Evolutionary conservation across 2,329 filamentous ascomycete genomes (phyloP).

Genomic region (Neurospora sp.): DNA sequence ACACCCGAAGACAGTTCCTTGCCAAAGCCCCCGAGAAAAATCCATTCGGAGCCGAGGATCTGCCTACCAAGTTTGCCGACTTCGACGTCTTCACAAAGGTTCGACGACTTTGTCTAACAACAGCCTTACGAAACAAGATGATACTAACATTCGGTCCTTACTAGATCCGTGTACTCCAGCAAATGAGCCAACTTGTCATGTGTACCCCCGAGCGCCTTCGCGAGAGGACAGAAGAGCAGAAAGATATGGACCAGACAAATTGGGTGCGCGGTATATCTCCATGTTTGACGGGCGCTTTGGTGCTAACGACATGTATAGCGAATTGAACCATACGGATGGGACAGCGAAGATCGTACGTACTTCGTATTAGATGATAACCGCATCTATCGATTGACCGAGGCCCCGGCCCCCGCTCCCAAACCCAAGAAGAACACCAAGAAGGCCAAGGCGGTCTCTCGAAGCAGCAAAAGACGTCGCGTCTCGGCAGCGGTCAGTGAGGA

Average conservation of each 20-base stretch:
- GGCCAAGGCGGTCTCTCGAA: constrained; percentile 50
- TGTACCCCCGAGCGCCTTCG: constrained; percentile 78
- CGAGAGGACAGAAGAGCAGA: constrained; percentile 74
- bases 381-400: constrained; percentile 79
- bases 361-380: constrained; percentile 91
- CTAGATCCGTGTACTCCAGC: constrained; percentile 68
- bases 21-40: constrained; percentile 71
- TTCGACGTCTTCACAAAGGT: constrained; percentile 79
- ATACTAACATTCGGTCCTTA: constrained; percentile 1
- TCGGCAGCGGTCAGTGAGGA: constrained; percentile 28
- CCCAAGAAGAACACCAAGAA: constrained; percentile 56
- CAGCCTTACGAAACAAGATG: background rate
- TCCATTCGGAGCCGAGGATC: constrained; percentile 73
- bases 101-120: background rate
- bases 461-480: constrained; percentile 62
- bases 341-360: constrained; percentile 75
- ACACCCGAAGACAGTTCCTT: constrained; percentile 78
- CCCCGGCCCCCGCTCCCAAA: constrained; percentile 51
- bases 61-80: constrained; percentile 62
- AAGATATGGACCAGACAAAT: constrained; percentile 67
- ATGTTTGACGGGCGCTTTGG: constrained; percentile 7
- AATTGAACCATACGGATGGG: constrained; percentile 81
- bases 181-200: constrained; percentile 83
- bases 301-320: constrained; percentile 34
- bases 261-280: constrained; percentile 53